phyloP scores from a whole-genome alignment of 1,139 yeast species.

The Magnusiomyces suaveolens region DNA sequence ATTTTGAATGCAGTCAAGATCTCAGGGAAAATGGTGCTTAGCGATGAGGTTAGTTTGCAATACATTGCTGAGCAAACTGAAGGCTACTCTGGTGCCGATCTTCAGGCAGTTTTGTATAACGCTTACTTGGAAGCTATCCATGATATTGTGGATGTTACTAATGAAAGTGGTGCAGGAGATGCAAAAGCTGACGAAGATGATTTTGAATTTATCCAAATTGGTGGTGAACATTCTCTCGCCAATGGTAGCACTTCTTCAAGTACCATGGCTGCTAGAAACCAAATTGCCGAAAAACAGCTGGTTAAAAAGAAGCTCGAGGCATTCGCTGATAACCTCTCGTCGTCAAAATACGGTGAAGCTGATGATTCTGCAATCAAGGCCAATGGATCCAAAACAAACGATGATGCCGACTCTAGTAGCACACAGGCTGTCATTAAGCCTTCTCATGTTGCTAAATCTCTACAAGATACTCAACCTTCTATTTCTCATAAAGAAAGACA shows the following conservation, averaged over 20 bases:
- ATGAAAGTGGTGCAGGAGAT: constrained; percentile 14
- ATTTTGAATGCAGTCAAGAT: constrained; percentile 55
- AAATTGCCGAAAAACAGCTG: constrained; percentile 36
- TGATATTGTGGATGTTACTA: constrained; percentile 43
- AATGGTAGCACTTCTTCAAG: neutral
- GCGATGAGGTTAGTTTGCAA: constrained; percentile 39
- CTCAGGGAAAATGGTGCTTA: constrained; percentile 27
- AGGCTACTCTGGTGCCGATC: constrained; percentile 90
- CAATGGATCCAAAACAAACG: constrained; percentile 2
- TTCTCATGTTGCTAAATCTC: constrained; percentile 52
- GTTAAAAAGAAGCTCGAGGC: constrained; percentile 42
- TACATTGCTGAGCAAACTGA: constrained; percentile 51
- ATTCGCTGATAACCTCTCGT: constrained; percentile 12
- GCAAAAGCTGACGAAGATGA: constrained; percentile 29
- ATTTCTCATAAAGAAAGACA: constrained; percentile 62
- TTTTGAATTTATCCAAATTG: constrained; percentile 11
- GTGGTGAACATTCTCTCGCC: constrained; percentile 26
- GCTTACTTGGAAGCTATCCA: constrained; percentile 90
- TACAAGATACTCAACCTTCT: constrained; percentile 75
- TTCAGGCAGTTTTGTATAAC: constrained; percentile 86
- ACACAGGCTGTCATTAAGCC: constrained; percentile 37
- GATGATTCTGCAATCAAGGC: neutral
- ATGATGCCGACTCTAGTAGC: constrained; percentile 7
- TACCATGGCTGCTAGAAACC: neutral
- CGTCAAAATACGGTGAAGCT: neutral